Base-by-base conservation (phyloP, 192 early-diverging fungal species). In the Chytriomyces sp. region DNA sequence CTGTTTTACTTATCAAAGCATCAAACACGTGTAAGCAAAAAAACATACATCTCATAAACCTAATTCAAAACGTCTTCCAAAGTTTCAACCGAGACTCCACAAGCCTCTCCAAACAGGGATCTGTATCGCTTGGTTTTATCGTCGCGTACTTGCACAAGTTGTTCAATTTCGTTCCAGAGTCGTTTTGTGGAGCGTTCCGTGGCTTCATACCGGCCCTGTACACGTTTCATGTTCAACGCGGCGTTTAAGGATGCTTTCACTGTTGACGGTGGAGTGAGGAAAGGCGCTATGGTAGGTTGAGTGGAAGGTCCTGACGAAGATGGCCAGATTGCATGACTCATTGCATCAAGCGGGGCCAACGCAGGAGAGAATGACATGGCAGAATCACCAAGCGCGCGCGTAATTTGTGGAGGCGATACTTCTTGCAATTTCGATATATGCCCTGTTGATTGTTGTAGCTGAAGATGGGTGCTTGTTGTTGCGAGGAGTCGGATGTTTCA, bases 41-140 rank as follows among this genome's bases (percentile, higher is more conserved):
- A 35, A 35, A n/a, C 0, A 35, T 3, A 35, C 35, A 35, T 35
- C 35, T 35, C 35, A 1, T 2, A 35, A 3, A 3, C 4, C 4
- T 35, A 35, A 35, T 35, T 35, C 35, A 57, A 20, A 57, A 57
- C 35, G 10, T 69, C 76, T n/a, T 70, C 68, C 13, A 77, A 50
- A 11, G 16, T 59, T 10, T 60, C 50, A 35, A 70, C 57, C 1
- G 11, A 16, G 7, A 77, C 67, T 11, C 45, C 50, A 68, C 76
- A 77, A 9, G 66, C 67, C 0, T 61, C 67, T 10, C 67, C 76
- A 67, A 77, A 20, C 53, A 77, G 13, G 49, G 44, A 7, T 46
- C 61, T 71, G 46, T 62, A 77, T 45, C 76, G 48, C 28, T 60
- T 45, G 9, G 46, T 65, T 57, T 77, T 77, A 62, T 77, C 76